Evolutionary conservation across 192 early-diverging fungal species (phyloP).

Genomic region (Cetraspora pellucida): DNA sequence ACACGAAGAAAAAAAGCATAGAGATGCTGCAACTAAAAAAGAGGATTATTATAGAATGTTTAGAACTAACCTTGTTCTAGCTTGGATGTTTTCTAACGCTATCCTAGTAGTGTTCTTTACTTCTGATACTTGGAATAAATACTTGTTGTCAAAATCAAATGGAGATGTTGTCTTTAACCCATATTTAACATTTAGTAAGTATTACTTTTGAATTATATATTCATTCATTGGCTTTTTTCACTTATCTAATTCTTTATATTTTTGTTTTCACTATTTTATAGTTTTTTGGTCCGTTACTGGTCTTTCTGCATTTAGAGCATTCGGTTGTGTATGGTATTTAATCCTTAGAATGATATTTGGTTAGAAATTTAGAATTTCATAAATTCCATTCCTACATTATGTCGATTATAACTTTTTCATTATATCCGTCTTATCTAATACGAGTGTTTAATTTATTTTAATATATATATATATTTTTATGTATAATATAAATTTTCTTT

Average conservation of each 20-base stretch:
- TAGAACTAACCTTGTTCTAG: slow-evolving; percentile 78
- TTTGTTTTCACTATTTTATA: slow-evolving; percentile 78
- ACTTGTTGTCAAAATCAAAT: slow-evolving; percentile 1
- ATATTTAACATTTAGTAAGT: slow-evolving; percentile 26
- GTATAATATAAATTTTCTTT: no score
- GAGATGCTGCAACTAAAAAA: slow-evolving; percentile 80
- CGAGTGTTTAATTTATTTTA: no score
- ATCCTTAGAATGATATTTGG: slow-evolving; percentile 64
- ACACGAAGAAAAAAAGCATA: slow-evolving; percentile 57
- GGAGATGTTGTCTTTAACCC: slow-evolving; percentile 24
- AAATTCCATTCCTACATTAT: no score
- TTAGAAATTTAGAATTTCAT: slow-evolving; percentile 35
- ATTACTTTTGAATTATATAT: neutral
- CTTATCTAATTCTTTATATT: slow-evolving; percentile 39
- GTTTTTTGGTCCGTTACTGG: slow-evolving; percentile 87
- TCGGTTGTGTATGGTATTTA: slow-evolving; percentile 75
- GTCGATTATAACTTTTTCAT: no score
- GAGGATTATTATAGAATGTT: slow-evolving; percentile 91
- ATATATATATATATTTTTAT: no score
- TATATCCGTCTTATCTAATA: no score
- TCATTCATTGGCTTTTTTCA: no score
- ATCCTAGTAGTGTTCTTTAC: slow-evolving; percentile 73
- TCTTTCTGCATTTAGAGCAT: slow-evolving; percentile 72
- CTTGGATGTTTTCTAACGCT: slow-evolving; percentile 88
- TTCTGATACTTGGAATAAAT: slow-evolving; percentile 41